A percentile compares a stretch with the other conserved stretches of the same genome.
These are phyloP conservation scores for Dactylellina sp. DNA, from an alignment of 2,329 filamentous ascomycete species.

Conservation along the genomic window DNA sequence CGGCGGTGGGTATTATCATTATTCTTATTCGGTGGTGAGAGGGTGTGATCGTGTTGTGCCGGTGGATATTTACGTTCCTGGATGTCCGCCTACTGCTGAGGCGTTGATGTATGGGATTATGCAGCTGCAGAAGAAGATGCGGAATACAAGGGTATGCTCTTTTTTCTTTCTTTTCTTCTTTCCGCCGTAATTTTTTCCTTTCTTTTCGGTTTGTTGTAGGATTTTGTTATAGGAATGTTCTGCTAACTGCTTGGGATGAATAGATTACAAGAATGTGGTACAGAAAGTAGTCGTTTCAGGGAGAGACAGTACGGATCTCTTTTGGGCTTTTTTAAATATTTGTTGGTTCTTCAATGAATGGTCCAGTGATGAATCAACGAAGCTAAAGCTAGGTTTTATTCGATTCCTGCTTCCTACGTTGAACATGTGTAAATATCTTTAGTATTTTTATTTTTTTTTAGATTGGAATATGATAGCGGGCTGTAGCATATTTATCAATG, in stretches of 20 bases:
- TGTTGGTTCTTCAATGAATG: not conserved
- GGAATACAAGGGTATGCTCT: slow-evolving; percentile 65
- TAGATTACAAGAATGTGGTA: slow-evolving; percentile 68
- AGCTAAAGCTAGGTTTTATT: not conserved
- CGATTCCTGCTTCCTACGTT: not conserved
- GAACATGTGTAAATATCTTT: slow-evolving; percentile 37
- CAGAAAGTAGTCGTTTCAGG: slow-evolving; percentile 63
- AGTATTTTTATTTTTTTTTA: slow-evolving; percentile 16
- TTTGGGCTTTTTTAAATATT: not conserved
- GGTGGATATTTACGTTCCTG: slow-evolving; percentile 83
- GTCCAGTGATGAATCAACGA: not conserved
- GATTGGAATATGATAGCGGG: not conserved
- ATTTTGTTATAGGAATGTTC: slow-evolving; percentile 6
- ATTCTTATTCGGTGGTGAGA: slow-evolving; percentile 81
- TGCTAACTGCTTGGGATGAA: not conserved
- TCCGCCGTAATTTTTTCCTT: not conserved
- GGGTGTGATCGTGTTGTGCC: slow-evolving; percentile 82
- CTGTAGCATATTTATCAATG: slow-evolving; percentile 7
- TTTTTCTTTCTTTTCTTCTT: not conserved
- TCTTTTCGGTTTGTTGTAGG: not conserved
- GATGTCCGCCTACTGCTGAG: slow-evolving; percentile 74
- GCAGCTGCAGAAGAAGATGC: slow-evolving; percentile 81
- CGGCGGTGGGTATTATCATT: slow-evolving; percentile 87
- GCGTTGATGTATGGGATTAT: slow-evolving; percentile 78
- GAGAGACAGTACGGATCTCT: no score